These are phyloP conservation scores for Picea glauca DNA, from an alignment of 75 land plant species.

Conservation along the genomic window DNA sequence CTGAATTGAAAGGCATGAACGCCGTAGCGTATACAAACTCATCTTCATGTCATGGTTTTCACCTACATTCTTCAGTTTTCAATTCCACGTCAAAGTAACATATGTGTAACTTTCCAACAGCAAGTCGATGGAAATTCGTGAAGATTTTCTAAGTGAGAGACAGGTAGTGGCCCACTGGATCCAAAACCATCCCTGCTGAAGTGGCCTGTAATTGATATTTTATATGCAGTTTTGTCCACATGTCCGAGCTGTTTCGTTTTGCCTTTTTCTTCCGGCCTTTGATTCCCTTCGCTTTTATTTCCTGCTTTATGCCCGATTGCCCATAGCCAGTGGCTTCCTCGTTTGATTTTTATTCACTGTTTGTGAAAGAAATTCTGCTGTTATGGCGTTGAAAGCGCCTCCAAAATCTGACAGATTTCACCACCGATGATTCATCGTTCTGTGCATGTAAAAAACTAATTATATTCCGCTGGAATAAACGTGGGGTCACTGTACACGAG, in stretches of 20 bases:
- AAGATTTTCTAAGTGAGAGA: background rate
- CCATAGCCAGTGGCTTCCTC: background rate
- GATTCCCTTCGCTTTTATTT: background rate
- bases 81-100: slow-evolving; percentile 1
- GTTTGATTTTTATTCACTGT: background rate
- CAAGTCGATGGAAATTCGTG: background rate
- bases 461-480: background rate
- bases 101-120: background rate
- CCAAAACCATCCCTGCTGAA: background rate
- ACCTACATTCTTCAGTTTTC: no score
- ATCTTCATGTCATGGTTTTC: no score
- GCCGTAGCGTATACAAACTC: no score
- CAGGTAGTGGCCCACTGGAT: background rate
- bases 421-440: background rate
- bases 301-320: background rate
- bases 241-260: background rate
- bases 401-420: background rate
- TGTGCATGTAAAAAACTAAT: background rate
- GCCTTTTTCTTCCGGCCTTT: background rate
- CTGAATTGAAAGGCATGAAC: no score
- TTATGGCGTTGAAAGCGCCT: no score
- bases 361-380: no score
- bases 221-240: background rate
- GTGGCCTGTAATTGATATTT: background rate
- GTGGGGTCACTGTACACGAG: background rate